Base-by-base conservation (phyloP, 2,329 filamentous ascomycete species). In the Hypoxylon sp. region DNA sequence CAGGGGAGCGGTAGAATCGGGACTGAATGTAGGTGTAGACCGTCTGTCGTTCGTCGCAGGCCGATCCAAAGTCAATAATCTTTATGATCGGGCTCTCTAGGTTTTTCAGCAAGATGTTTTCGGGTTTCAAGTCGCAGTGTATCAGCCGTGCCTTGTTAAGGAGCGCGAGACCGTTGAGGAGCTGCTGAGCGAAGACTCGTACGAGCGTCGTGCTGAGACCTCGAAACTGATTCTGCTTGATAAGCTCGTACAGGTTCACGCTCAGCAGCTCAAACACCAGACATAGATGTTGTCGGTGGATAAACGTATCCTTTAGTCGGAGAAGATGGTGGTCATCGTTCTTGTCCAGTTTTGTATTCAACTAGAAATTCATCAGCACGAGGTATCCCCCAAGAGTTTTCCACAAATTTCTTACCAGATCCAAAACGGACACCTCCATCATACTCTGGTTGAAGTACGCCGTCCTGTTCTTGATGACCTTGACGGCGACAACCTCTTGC, bases 361-460 rank as follows among this genome's bases (percentile, higher is more conserved):
- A 83, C 90, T 94, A 64, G 2, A 36, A 7, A 12, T 37, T 25
- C 7, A 59, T 73, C 60, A 71, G 69, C 21, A 11, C 20, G 12
- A n/a, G n/a, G n/a, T n/a, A n/a, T n/a, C n/a, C n/a, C n/a, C n/a
- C n/a, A n/a, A n/a, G n/a, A n/a, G n/a, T n/a, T n/a, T n/a, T n/a
- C n/a, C n/a, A n/a, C n/a, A n/a, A n/a, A n/a, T n/a, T n/a, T 21
- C 56, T 36, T 79, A 95, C 91, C 79, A 99, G 70, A 72, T 99
- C 94, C 50, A 99, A 79, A 16, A 99, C 94, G 1, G 94, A 99
- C 21, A 99, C 94, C 70, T 99, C 94, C 94, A 99, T 99, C 94
- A 99, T 99, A 72, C 94, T 97, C 73, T 99, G 94, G 69, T 99
- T 99, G 78, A 99, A 99, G 72, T 99, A 99, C 26, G 94, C 94